Evolutionary conservation across 75 land plant species (phyloP).

Genomic region (Pinus taeda): DNA sequence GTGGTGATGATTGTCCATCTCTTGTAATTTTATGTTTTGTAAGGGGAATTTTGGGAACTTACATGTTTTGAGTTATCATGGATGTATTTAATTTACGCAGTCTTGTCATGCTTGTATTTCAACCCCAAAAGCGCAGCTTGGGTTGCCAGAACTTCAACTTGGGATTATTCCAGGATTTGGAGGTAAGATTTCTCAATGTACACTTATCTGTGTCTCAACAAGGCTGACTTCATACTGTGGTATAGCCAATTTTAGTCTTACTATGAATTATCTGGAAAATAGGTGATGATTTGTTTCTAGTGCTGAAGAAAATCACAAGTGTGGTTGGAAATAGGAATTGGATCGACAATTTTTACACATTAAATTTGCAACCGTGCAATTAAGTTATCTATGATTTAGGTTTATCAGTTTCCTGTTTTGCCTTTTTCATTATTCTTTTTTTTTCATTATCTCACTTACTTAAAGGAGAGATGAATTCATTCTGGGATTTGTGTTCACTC

Average conservation of each 20-base stretch:
- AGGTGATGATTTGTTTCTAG: neutral
- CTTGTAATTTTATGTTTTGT: too few species aligned
- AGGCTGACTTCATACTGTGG: neutral
- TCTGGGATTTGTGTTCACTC: too few species aligned
- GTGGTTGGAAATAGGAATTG: neutral
- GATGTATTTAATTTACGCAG: too few species aligned
- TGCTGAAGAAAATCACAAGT: neutral
- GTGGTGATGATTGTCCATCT: slow-evolving; percentile 8
- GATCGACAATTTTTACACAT: neutral
- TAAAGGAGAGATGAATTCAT: too few species aligned
- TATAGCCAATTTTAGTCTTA: neutral
- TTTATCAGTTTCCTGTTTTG: neutral
- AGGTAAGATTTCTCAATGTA: slow-evolving; percentile 39
- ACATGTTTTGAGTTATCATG: too few species aligned
- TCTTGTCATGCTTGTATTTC: too few species aligned
- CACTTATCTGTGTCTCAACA: slow-evolving; percentile 2
- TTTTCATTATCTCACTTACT: too few species aligned
- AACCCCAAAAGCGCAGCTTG: slow-evolving; percentile 83
- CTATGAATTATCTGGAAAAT: neutral
- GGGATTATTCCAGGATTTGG: slow-evolving; percentile 98
- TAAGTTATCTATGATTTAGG: neutral
- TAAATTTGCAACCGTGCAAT: neutral
- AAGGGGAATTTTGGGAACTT: too few species aligned
- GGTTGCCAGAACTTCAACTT: slow-evolving; percentile 89
- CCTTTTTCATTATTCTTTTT: neutral